Evolutionary conservation across 768 basidiomycete species (phyloP).

Genomic region (Boletus sp.): DNA sequence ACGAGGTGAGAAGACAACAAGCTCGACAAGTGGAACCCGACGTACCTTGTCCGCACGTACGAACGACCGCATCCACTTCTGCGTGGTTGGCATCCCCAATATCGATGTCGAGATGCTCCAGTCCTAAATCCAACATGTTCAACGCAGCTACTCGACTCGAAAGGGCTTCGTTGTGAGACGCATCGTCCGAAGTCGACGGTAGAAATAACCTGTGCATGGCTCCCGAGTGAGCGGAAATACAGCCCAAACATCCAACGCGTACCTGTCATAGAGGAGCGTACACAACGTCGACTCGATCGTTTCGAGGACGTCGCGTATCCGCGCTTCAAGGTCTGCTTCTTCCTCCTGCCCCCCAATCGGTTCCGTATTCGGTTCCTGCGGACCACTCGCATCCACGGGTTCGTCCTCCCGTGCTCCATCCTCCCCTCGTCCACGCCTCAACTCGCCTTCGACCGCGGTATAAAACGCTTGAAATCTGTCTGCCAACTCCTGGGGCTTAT

Average conservation of each 20-base stretch:
- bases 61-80: slow-evolving; percentile 62
- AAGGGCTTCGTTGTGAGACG: slow-evolving; percentile 86
- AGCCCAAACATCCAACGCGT: background rate
- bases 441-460: slow-evolving; percentile 59
- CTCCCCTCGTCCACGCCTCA: slow-evolving; percentile 35
- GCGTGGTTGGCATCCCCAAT: slow-evolving; percentile 50
- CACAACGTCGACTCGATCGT: slow-evolving; percentile 72
- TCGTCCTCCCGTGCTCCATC: slow-evolving; percentile 4
- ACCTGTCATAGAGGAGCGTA: slow-evolving; percentile 83
- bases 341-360: slow-evolving; percentile 21
- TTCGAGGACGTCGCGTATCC: slow-evolving; percentile 63
- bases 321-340: slow-evolving; percentile 42
- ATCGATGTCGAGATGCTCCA: slow-evolving; percentile 89
- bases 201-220: slow-evolving; percentile 62
- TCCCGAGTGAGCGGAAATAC: too few relatives aligned
- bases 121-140: slow-evolving; percentile 83
- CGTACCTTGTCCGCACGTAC: slow-evolving; percentile 76
- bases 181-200: slow-evolving; percentile 71
- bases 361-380: slow-evolving; percentile 10
- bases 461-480: slow-evolving; percentile 74
- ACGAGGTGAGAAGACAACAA: slow-evolving; percentile 29
- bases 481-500: slow-evolving; percentile 51
- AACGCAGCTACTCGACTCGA: slow-evolving; percentile 88
- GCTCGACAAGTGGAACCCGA: background rate
- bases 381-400: slow-evolving; percentile 6